Conservation (phyloP, 78 protist genomes). For the Dictyostelium brefeldianum region DNA sequence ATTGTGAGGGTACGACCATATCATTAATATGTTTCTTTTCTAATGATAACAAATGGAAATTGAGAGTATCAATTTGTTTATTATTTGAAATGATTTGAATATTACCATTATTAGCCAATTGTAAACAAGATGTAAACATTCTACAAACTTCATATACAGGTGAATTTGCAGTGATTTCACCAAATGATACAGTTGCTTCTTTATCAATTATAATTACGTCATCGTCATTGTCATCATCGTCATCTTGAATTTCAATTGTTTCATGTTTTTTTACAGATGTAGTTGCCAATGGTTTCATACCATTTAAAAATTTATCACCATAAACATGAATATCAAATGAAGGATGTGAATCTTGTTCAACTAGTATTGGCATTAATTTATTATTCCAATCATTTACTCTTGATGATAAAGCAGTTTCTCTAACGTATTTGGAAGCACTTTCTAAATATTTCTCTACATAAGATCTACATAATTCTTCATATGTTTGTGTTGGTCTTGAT, state of each 20-base stretch:
- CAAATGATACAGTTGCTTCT: background rate
- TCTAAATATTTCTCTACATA: constrained; percentile 55
- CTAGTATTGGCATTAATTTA: constrained; percentile 46
- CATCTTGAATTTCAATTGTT: background rate
- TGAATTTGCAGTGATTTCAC: background rate
- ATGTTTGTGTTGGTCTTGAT: constrained; percentile 7
- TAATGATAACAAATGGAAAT: constrained; percentile 42
- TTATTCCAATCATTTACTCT: constrained; percentile 73
- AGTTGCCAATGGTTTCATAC: constrained; percentile 14
- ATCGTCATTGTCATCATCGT: background rate
- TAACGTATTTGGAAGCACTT: constrained; percentile 41
- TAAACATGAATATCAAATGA: constrained; percentile 45
- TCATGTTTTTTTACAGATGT: background rate
- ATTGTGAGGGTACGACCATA: background rate
- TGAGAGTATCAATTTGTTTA: background rate
- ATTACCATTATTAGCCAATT: constrained; percentile 63
- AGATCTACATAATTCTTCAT: constrained; percentile 23
- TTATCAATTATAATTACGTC: constrained; percentile 2
- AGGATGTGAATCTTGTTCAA: constrained; percentile 57
- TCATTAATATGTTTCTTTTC: constrained; percentile 19
- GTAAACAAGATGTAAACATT: constrained; percentile 69
- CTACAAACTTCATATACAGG: constrained; percentile 41
- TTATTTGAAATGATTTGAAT: constrained; percentile 37
- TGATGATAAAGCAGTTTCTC: constrained; percentile 52
- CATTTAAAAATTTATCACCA: constrained; percentile 28